phyloP scores from a whole-genome alignment of 352 stramenopile genomes.

The Globisporangium acanthophoron region DNA sequence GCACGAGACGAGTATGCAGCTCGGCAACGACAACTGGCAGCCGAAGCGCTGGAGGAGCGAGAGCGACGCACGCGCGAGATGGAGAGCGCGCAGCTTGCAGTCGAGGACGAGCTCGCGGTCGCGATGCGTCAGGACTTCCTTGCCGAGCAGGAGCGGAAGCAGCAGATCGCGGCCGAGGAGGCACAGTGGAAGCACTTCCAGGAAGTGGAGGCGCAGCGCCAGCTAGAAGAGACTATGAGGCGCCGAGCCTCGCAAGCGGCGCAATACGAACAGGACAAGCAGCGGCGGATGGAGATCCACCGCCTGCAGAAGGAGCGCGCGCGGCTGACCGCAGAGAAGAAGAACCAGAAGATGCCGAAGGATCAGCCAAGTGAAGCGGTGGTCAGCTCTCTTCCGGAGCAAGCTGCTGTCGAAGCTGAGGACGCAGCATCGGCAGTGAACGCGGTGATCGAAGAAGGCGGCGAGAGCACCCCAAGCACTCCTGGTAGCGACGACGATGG shows the following conservation, averaged over 20 bases:
- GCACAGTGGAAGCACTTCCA: slow-evolving; percentile 58
- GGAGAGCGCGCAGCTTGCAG: slow-evolving; percentile 36
- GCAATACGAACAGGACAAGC: slow-evolving; percentile 64
- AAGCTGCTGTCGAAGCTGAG: too few species aligned
- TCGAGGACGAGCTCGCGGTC: slow-evolving; percentile 39
- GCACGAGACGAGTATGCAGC: slow-evolving; percentile 40
- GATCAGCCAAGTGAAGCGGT: not conserved
- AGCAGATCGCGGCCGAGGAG: slow-evolving; percentile 54
- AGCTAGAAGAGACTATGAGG: slow-evolving; percentile 37
- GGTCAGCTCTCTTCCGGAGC: not conserved
- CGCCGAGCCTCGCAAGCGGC: slow-evolving; percentile 45
- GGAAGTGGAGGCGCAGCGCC: slow-evolving; percentile 37
- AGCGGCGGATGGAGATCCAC: slow-evolving; percentile 61
- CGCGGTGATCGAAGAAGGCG: not conserved
- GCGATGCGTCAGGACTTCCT: slow-evolving; percentile 30
- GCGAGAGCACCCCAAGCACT: not conserved
- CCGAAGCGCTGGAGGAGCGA: slow-evolving; percentile 27
- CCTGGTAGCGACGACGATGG: not conserved
- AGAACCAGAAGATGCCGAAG: slow-evolving; percentile 8
- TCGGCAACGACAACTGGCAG: slow-evolving; percentile 30
- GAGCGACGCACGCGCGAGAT: slow-evolving; percentile 27
- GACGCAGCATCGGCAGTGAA: not conserved
- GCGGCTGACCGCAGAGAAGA: slow-evolving; percentile 16
- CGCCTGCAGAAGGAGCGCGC: slow-evolving; percentile 50
- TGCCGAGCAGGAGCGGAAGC: slow-evolving; percentile 31